Percentiles rank a stretch among this genome's conserved stretches.
Conservation (phyloP, 1,139 yeast species). For the Pichia sp. region DNA sequence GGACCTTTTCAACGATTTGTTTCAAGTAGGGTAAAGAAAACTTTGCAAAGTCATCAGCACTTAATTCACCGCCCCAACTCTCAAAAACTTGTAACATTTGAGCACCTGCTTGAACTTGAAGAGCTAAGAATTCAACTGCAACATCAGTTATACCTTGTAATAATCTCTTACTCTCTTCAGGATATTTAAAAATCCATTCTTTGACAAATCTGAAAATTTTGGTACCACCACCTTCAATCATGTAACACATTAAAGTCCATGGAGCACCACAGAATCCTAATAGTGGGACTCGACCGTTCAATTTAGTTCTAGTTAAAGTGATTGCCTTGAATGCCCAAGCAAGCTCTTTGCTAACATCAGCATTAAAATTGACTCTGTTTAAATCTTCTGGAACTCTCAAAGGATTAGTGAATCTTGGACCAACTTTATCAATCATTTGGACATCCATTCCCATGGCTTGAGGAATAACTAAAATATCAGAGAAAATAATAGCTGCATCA, state of each 20-base stretch:
- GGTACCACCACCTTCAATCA: conserved; percentile 97
- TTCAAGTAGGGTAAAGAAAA: conserved; percentile 84
- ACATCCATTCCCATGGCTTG: conserved; percentile 98
- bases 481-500: conserved; percentile 95
- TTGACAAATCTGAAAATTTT: conserved; percentile 86
- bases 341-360: conserved; percentile 69
- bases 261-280: conserved; percentile 98
- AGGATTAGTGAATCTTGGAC: conserved; percentile 91
- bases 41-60: conserved; percentile 80
- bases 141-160: conserved; percentile 80
- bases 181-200: conserved; percentile 82
- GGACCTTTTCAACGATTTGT: conserved; percentile 68
- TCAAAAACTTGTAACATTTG: conserved; percentile 96
- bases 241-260: conserved; percentile 92
- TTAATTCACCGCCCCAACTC: conserved; percentile 97
- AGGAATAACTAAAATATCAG: conserved; percentile 92
- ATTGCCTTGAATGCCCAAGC: conserved; percentile 95
- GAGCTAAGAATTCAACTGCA: conserved; percentile 86
- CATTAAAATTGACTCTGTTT: conserved; percentile 45
- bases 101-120: conserved; percentile 95
- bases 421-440: conserved; percentile 89
- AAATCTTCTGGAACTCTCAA: conserved; percentile 70
- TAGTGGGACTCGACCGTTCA: conserved; percentile 86
- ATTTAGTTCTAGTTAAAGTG: conserved; percentile 74
- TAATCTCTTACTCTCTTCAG: conserved; percentile 63